Conservation (phyloP, 805 yeast species). For the Metschnikowia baotianmanensis region DNA sequence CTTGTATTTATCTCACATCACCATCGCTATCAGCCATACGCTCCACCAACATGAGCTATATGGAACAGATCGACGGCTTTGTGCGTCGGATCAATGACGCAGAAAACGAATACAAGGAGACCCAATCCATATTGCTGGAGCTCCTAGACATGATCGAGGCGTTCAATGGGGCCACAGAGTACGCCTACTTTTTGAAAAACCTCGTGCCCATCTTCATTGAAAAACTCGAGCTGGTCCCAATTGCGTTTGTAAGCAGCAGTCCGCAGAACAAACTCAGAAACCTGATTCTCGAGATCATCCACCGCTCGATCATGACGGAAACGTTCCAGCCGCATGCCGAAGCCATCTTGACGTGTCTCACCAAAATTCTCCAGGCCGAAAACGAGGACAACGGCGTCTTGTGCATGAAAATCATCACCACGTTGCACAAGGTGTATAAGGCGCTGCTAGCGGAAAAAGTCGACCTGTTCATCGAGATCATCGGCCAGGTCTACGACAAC, state of each 20-base stretch:
- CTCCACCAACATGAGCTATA: constrained; percentile 38
- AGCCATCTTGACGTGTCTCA: constrained; percentile 57
- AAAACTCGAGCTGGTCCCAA: constrained; percentile 64
- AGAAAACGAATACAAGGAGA: constrained; percentile 53
- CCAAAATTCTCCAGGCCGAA: constrained; percentile 62
- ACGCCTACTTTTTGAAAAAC: constrained; percentile 67
- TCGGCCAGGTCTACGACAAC: constrained; percentile 73
- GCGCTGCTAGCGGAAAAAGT: constrained; percentile 64
- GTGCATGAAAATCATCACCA: constrained; percentile 83
- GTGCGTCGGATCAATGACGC: constrained; percentile 59
- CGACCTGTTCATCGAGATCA: constrained; percentile 71
- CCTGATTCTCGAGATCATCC: constrained; percentile 72
- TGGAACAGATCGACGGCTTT: constrained; percentile 63
- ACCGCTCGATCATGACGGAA: constrained; percentile 80
- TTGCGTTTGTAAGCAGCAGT: constrained; percentile 63
- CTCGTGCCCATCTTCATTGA: constrained; percentile 68
- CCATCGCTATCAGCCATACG: background rate
- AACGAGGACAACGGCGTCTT: constrained; percentile 95
- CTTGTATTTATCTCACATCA: constrained; percentile 1
- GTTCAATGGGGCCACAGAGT: constrained; percentile 77
- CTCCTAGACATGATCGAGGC: constrained; percentile 84
- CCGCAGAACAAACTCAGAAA: constrained; percentile 78
- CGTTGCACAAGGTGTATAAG: constrained; percentile 83
- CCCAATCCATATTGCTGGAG: constrained; percentile 73
- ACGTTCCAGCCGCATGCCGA: constrained; percentile 69